These are phyloP conservation scores for Umbelopsis isabellina DNA, from an alignment of 192 early-diverging fungal genomes.

Conservation along the genomic window DNA sequence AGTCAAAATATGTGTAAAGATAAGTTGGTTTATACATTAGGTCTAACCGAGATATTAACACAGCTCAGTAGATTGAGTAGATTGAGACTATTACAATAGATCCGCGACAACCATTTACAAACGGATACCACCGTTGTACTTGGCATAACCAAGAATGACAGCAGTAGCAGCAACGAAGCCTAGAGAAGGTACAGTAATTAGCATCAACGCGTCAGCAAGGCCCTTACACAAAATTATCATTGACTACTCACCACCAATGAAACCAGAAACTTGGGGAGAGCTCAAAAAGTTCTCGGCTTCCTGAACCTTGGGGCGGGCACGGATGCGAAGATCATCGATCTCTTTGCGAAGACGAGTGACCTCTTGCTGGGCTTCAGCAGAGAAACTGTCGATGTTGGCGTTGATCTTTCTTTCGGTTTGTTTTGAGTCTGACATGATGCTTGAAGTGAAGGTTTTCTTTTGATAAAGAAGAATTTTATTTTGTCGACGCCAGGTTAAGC, in stretches of 20 bases:
- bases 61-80: background rate
- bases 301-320: slow-evolving; percentile 27
- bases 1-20: too few species aligned
- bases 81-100: background rate
- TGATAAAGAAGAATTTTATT: background rate
- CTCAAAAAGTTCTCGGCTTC: slow-evolving; percentile 31
- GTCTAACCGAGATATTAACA: slow-evolving; percentile 3
- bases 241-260: slow-evolving; percentile 27
- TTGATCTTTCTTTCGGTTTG: slow-evolving; percentile 32
- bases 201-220: background rate
- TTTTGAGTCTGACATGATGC: slow-evolving; percentile 21
- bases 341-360: slow-evolving; percentile 26
- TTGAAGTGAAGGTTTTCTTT: slow-evolving; percentile 13
- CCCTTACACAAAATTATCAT: background rate
- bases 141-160: slow-evolving; percentile 27
- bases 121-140: slow-evolving; percentile 29
- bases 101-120: slow-evolving; percentile 6
- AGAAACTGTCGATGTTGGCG: slow-evolving; percentile 24
- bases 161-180: slow-evolving; percentile 30
- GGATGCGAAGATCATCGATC: slow-evolving; percentile 19
- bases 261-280: slow-evolving; percentile 33
- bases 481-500: background rate
- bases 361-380: slow-evolving; percentile 30
- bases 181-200: background rate
- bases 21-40: background rate